phyloP scores from a whole-genome alignment of 2,329 filamentous ascomycete genomes.

The Paecilomyces dactylethromorphus region DNA sequence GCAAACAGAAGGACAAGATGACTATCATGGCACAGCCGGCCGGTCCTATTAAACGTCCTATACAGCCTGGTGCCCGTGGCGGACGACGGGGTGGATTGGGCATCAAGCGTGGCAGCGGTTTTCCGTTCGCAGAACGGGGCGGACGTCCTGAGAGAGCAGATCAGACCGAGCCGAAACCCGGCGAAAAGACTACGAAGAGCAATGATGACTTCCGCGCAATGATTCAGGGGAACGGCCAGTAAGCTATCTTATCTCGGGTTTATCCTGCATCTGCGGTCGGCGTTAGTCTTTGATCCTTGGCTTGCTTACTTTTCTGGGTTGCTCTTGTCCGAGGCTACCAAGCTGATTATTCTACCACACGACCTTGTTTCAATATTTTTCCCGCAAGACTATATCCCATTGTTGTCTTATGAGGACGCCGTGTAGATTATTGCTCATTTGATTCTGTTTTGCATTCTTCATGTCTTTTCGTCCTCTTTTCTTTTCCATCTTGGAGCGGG shows the following conservation, averaged over 20 bases:
- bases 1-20: slow-evolving; percentile 32
- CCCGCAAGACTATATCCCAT: not conserved
- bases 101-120: slow-evolving; percentile 36
- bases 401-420: not conserved
- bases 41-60: slow-evolving; percentile 38
- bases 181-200: slow-evolving; percentile 40
- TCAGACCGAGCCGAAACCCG: not conserved
- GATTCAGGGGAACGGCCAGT: slow-evolving; percentile 37
- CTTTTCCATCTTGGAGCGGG: not conserved
- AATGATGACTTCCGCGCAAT: slow-evolving; percentile 54
- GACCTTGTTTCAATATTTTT: not conserved
- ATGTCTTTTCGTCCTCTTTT: not conserved
- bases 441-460: not conserved
- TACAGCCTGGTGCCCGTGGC: slow-evolving; percentile 34
- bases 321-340: not conserved
- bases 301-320: slow-evolving; percentile 5
- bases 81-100: slow-evolving; percentile 45
- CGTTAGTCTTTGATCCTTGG: slow-evolving; percentile 14
- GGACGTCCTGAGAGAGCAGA: slow-evolving; percentile 11
- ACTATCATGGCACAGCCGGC: slow-evolving; percentile 21
- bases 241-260: slow-evolving; percentile 10
- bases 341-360: not conserved
- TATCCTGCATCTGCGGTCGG: slow-evolving; percentile 5
- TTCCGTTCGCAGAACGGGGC: slow-evolving; percentile 2
- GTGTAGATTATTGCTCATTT: not conserved